Base-by-base conservation (phyloP, 768 basidiomycete genomes). In the Tulasnella sp. region DNA sequence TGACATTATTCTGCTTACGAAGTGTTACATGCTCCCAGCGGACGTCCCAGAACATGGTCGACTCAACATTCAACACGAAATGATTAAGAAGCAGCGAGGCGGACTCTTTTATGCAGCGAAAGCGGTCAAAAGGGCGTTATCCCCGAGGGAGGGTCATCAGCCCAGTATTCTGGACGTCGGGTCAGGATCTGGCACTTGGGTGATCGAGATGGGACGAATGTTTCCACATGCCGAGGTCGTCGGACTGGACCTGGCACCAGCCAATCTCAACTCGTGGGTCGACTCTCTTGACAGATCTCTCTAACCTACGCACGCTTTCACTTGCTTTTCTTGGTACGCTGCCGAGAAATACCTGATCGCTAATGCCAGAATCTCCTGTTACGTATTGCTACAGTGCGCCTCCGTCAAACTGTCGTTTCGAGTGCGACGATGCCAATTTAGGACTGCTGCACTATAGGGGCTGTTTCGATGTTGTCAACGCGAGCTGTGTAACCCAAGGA, bases 371-470 rank as follows among this genome's bases (percentile, higher is more conserved):
- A n/a, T n/a, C n/a, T n/a, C n/a, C 11, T 17, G 22, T 32, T 67
- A 12, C 5, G n/a, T n/a, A 35, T 9, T 4, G 5, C 37, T 67
- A n/a, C 37, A 71, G 70, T 29, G 6, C 34, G 34, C 70, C 70
- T 17, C 59, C 70, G 34, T 34, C 41, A 17, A 71, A 71, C 62
- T 71, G 70, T 40, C 52, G 29, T 14, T 71, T 71, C 37, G 70
- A 71, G 26, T 62, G 52, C 59, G 70, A 71, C 62, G 70, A 71
- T 64, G 70, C 32, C 22, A 71, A 71, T 44, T 36, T 71, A 22
- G 70, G 70, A 1, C 34, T 71, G 37, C 17, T 26, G n/a, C 70
- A 71, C 19, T 71, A 71, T 35, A n/a, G 16, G 17, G 62, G 62
- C 17, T 35, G 36, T n/a, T 71, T 62, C 26, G 59, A 71, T 62